Conservation (phyloP, 305 asterid species). For the Nicotiana rustica region DNA sequence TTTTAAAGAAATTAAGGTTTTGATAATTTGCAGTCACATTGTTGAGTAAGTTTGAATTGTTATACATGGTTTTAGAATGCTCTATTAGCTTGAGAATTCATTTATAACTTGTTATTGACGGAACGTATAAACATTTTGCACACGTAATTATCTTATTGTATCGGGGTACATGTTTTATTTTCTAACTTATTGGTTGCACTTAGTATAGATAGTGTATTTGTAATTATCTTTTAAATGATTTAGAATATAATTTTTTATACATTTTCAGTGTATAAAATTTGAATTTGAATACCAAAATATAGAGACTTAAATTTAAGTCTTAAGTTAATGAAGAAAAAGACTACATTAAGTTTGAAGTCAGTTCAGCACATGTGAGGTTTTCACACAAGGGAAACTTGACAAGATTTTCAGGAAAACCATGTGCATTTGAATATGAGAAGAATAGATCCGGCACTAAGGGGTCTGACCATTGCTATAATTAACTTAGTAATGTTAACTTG, state of each 20-base stretch:
- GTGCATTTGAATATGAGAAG: slow-evolving; percentile 4
- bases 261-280: background rate
- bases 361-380: background rate
- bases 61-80: no score
- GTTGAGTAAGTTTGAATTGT: no score
- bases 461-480: background rate
- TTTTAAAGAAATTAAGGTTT: no score
- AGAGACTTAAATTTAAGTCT: background rate
- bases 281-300: background rate
- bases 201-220: no score
- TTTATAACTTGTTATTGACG: background rate
- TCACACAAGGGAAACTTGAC: background rate
- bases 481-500: background rate
- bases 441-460: slow-evolving; percentile 40
- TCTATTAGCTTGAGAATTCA: background rate
- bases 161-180: background rate
- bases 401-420: slow-evolving; percentile 30
- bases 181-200: background rate
- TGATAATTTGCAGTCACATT: no score
- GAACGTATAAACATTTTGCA: background rate
- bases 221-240: background rate
- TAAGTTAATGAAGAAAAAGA: background rate
- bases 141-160: no score
- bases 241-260: background rate
- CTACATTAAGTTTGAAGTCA: background rate